Percentiles rank a stretch among this genome's conserved stretches.
These are phyloP conservation scores for Monilinia aucupariae DNA, from an alignment of 2,329 filamentous ascomycete genomes.

Conservation along the genomic window DNA sequence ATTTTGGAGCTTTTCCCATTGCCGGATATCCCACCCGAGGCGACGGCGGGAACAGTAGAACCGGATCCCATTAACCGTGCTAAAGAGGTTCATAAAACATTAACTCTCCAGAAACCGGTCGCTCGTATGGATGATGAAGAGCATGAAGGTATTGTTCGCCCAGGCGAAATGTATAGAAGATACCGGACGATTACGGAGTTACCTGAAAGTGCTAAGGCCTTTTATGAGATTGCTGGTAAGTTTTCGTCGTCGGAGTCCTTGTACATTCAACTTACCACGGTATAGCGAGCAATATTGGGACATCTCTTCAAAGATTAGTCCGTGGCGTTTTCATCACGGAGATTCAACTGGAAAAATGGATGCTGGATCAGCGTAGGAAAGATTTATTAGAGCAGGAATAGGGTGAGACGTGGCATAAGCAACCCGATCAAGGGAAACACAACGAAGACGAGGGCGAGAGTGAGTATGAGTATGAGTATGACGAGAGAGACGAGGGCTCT, in stretches of 20 bases:
- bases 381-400: slow-evolving; percentile 5
- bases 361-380: slow-evolving; percentile 26
- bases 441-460: not conserved
- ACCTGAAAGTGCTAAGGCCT: slow-evolving; percentile 38
- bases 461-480: not conserved
- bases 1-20: slow-evolving; percentile 37
- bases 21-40: slow-evolving; percentile 20
- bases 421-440: not conserved
- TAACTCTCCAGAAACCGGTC: slow-evolving; percentile 30
- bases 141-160: slow-evolving; percentile 25
- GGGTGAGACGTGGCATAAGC: not conserved
- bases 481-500: not conserved
- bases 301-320: slow-evolving; percentile 28
- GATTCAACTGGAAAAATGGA: slow-evolving; percentile 30
- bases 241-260: not conserved
- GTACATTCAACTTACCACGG: slow-evolving; percentile 8
- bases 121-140: slow-evolving; percentile 22
- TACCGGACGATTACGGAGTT: slow-evolving; percentile 42
- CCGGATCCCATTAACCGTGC: slow-evolving; percentile 23
- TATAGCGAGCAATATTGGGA: slow-evolving; percentile 29
- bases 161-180: slow-evolving; percentile 36
- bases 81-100: slow-evolving; percentile 28
- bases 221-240: slow-evolving; percentile 42
- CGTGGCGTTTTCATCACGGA: slow-evolving; percentile 31
- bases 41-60: slow-evolving; percentile 28